A percentile compares a stretch with the other conserved stretches of the same genome.
Evolutionary conservation across 768 basidiomycete species (phyloP).

Genomic region (Gymnopilus junonius): DNA sequence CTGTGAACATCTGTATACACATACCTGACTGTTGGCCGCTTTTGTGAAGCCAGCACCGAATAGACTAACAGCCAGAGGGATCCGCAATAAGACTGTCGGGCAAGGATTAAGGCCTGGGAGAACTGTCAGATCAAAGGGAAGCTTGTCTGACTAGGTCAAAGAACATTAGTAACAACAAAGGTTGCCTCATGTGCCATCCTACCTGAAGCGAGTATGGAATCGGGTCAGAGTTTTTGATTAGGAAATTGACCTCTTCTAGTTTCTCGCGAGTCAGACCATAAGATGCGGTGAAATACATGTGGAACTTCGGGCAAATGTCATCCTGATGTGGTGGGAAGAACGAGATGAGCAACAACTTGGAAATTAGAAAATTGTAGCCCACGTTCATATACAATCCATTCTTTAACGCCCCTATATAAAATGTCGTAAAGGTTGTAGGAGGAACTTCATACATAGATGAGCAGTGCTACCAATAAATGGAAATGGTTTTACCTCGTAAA

Average conservation of each 20-base stretch:
- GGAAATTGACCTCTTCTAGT: slow-evolving; percentile 75
- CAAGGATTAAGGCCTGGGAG: slow-evolving; percentile 46
- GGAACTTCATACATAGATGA: slow-evolving; percentile 49
- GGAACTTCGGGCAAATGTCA: slow-evolving; percentile 55
- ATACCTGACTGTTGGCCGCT: slow-evolving; percentile 57
- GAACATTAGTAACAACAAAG: neutral
- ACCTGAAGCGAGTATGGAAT: slow-evolving; percentile 20
- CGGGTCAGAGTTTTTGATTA: slow-evolving; percentile 51
- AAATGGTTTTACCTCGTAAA: slow-evolving; percentile 59
- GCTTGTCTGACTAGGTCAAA: slow-evolving; percentile 22
- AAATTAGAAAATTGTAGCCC: neutral
- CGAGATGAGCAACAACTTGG: neutral
- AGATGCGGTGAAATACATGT: slow-evolving; percentile 74
- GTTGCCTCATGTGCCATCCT: too few species aligned
- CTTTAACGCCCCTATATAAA: slow-evolving; percentile 73
- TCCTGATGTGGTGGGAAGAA: neutral
- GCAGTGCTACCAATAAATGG: neutral
- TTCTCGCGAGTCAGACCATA: slow-evolving; percentile 73
- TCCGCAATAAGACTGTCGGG: slow-evolving; percentile 61
- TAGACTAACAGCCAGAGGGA: slow-evolving; percentile 72
- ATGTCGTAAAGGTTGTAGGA: slow-evolving; percentile 74
- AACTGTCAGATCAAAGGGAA: slow-evolving; percentile 63
- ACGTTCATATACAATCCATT: slow-evolving; percentile 42
- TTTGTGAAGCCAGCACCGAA: slow-evolving; percentile 87
- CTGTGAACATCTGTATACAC: slow-evolving; percentile 14